Conservation (phyloP, 2,329 filamentous ascomycete genomes). For the Fusarium acutatum region DNA sequence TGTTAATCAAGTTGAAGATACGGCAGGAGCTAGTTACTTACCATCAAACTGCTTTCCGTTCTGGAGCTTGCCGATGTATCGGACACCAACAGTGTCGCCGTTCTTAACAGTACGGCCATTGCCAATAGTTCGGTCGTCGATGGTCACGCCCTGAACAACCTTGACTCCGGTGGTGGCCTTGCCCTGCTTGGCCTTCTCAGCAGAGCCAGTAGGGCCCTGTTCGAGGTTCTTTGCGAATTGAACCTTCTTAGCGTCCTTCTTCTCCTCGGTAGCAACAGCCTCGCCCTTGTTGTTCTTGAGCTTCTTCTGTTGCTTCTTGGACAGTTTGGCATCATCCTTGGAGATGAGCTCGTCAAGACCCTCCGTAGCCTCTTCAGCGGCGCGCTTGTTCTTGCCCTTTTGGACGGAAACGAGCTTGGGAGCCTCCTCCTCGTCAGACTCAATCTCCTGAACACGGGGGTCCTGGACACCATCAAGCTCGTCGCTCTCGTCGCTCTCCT, state of each 20-base stretch:
- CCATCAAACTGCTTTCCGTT: constrained; percentile 96
- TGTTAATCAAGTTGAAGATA: constrained; percentile 33
- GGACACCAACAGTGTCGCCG: constrained; percentile 89
- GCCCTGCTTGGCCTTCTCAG: constrained; percentile 53
- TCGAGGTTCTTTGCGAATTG: constrained; percentile 99
- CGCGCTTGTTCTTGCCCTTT: constrained; percentile 93
- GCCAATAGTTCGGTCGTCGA: constrained; percentile 95
- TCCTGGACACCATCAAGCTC: constrained; percentile 81
- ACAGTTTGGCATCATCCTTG: constrained; percentile 81
- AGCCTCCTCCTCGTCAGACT: constrained; percentile 75
- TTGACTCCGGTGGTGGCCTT: constrained; percentile 72
- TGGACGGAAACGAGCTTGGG: constrained; percentile 67
- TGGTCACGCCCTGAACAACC: constrained; percentile 85
- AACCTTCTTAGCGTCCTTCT: constrained; percentile 84
- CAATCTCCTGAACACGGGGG: constrained; percentile 84
- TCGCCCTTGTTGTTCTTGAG: constrained; percentile 98
- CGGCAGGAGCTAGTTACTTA: constrained; percentile 56
- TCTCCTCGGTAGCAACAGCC: constrained; percentile 70
- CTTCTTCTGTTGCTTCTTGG: constrained; percentile 98
- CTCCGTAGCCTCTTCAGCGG: constrained; percentile 75
- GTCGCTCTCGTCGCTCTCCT: constrained; percentile 77
- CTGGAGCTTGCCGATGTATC: constrained; percentile 97
- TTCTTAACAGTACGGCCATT: constrained; percentile 86
- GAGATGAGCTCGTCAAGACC: constrained; percentile 85
- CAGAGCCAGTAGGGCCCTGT: constrained; percentile 86